Evolutionary conservation across 495 filamentous ascomycete species (phyloP).

Genomic region (Melanomma pulvis-pyrius): DNA sequence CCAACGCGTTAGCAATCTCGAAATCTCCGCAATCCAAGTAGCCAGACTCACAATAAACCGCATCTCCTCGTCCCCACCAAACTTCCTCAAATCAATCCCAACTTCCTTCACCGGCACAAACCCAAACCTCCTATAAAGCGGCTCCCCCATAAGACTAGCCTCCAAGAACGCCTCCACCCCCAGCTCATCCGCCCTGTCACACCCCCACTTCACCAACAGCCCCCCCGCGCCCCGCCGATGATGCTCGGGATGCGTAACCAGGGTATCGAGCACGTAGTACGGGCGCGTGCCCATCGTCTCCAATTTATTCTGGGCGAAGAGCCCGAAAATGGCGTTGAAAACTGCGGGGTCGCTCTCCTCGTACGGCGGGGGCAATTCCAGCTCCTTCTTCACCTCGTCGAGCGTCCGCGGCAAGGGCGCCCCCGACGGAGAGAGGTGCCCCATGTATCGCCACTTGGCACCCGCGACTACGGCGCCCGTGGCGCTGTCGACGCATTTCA

Average conservation of each 20-base stretch:
- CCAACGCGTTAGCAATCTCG: not conserved
- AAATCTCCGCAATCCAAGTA: no score
- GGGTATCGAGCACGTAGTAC: conserved; percentile 21
- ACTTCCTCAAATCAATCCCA: conserved; percentile 22
- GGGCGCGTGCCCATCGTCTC: conserved; percentile 9
- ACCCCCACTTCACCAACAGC: conserved; percentile 19
- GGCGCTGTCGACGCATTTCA: conserved; percentile 5
- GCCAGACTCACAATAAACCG: conserved; percentile 20
- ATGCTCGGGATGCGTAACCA: conserved; percentile 16
- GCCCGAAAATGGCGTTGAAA: not conserved
- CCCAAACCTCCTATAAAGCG: conserved; percentile 19
- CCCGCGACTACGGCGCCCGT: conserved; percentile 10
- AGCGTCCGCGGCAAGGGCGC: not conserved
- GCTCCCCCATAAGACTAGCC: conserved; percentile 10
- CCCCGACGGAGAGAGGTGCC: not conserved
- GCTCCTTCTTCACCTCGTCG: conserved; percentile 7
- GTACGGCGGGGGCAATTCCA: not conserved
- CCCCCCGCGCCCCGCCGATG: conserved; percentile 13
- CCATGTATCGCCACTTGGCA: conserved; percentile 5
- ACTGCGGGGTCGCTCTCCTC: conserved; percentile 3
- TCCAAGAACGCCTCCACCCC: conserved; percentile 22
- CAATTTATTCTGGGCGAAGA: conserved; percentile 2
- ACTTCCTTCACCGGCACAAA: conserved; percentile 23
- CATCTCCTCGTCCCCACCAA: conserved; percentile 16
- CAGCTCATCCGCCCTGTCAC: conserved; percentile 11